These are phyloP conservation scores for Saccharomycopsis sp. DNA, from an alignment of 805 yeast species.

Conservation along the genomic window DNA sequence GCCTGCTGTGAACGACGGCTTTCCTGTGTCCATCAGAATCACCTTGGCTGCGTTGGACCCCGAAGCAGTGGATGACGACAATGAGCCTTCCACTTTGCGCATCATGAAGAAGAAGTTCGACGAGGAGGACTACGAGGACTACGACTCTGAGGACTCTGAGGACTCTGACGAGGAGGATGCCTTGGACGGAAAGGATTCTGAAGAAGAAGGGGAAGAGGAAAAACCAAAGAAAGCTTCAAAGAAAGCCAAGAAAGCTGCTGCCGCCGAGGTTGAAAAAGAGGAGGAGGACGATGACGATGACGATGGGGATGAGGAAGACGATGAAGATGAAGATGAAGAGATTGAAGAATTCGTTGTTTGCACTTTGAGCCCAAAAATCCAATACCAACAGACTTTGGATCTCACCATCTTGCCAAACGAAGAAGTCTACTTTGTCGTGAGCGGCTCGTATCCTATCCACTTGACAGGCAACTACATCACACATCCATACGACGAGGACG, in stretches of 20 bases:
- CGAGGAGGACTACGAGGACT: conserved; percentile 40
- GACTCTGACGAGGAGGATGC: conserved; percentile 32
- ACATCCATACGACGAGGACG: conserved; percentile 80
- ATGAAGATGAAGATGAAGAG: conserved; percentile 59
- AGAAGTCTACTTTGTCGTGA: conserved; percentile 87
- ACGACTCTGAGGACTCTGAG: conserved; percentile 37
- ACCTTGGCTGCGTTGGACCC: conserved; percentile 97
- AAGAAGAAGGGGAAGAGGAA: conserved; percentile 18
- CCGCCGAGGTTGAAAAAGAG: conserved; percentile 26
- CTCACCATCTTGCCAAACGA: conserved; percentile 87
- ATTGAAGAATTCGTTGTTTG: conserved; percentile 79
- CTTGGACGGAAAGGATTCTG: conserved; percentile 24
- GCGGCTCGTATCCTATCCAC: conserved; percentile 92
- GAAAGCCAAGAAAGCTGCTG: conserved; percentile 20
- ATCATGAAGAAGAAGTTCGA: conserved; percentile 58
- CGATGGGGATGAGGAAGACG: conserved; percentile 42
- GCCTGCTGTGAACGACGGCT: conserved; percentile 77
- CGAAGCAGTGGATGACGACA: conserved; percentile 69
- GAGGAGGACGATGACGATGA: conserved; percentile 39
- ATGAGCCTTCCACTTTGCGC: conserved; percentile 82
- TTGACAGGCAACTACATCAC: conserved; percentile 92
- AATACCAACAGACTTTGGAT: conserved; percentile 85
- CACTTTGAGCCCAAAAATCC: conserved; percentile 79
- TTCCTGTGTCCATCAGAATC: conserved; percentile 82
- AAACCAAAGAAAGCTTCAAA: conserved; percentile 25